These are phyloP conservation scores for Keithomyces neogunnii DNA, from an alignment of 2,329 filamentous ascomycete species.

Conservation along the genomic window DNA sequence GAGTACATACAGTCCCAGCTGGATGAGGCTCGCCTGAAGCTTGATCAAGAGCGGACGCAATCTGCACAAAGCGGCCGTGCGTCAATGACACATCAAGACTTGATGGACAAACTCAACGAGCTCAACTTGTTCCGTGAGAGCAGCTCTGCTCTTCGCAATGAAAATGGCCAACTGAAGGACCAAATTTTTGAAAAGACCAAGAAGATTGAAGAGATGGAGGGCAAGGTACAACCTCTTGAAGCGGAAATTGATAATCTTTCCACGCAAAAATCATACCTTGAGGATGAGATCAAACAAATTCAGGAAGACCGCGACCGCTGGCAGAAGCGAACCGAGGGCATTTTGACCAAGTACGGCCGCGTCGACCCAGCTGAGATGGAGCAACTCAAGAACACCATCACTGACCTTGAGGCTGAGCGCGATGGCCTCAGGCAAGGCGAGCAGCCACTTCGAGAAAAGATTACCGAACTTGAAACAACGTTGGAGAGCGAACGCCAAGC, in stretches of 20 bases:
- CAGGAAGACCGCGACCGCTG: constrained; percentile 89
- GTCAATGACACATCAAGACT: constrained; percentile 73
- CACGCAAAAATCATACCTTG: constrained; percentile 69
- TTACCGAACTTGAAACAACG: constrained; percentile 41
- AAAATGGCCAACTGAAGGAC: constrained; percentile 70
- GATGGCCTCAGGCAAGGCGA: constrained; percentile 44
- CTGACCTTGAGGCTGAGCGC: constrained; percentile 56
- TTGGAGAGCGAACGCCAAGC: constrained; percentile 46
- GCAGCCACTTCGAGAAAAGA: constrained; percentile 42
- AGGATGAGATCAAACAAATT: constrained; percentile 81
- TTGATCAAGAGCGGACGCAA: constrained; percentile 78
- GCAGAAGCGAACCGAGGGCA: constrained; percentile 93
- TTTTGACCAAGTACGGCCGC: constrained; percentile 90
- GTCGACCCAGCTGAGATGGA: constrained; percentile 92
- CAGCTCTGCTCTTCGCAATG: constrained; percentile 80
- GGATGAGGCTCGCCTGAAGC: constrained; percentile 79
- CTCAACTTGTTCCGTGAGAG: constrained; percentile 94
- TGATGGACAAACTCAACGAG: constrained; percentile 92
- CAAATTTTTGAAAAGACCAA: constrained; percentile 67
- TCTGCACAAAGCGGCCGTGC: constrained; percentile 65
- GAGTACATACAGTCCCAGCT: constrained; percentile 81
- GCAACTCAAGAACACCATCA: constrained; percentile 71
- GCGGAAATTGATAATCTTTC: constrained; percentile 73
- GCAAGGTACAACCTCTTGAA: constrained; percentile 74
- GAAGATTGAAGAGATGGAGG: constrained; percentile 66